Percentiles rank a stretch among this genome's conserved stretches.
Conservation (phyloP, 2,329 filamentous ascomycete genomes). For the Aspergillaceae sp. region DNA sequence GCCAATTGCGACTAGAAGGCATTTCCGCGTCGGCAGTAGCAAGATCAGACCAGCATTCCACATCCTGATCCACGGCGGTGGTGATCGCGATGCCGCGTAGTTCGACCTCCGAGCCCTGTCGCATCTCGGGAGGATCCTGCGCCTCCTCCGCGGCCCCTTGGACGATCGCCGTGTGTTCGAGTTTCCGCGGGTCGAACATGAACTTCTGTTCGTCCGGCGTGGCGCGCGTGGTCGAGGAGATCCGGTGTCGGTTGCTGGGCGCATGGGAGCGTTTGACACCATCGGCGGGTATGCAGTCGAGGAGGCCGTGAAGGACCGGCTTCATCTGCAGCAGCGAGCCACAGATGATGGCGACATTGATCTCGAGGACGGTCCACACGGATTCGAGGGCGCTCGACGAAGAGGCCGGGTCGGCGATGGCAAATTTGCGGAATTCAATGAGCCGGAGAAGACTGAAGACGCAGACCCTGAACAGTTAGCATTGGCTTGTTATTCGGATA, state of each 20-base stretch:
- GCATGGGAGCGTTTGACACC: background rate
- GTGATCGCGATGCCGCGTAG: background rate
- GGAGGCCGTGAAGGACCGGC: constrained; percentile 2
- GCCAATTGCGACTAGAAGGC: background rate
- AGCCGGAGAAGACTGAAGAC: constrained; percentile 13
- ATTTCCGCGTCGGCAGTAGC: background rate
- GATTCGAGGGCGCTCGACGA: constrained; percentile 15
- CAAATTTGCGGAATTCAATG: constrained; percentile 8
- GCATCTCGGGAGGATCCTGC: no score
- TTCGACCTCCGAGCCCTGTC: background rate
- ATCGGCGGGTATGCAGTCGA: background rate
- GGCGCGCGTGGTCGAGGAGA: no score
- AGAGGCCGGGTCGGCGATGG: constrained; percentile 4
- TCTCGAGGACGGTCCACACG: constrained; percentile 11
- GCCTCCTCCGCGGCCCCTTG: background rate
- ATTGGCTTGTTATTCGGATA: background rate
- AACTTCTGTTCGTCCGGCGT: background rate
- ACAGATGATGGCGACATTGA: constrained; percentile 7
- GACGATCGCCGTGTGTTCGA: background rate
- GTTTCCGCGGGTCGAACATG: background rate
- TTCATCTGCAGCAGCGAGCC: constrained; percentile 5
- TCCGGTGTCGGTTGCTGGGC: background rate
- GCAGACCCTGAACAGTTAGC: constrained; percentile 5
- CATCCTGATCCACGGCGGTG: background rate
- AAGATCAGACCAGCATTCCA: background rate